These are phyloP conservation scores for Heliamphora exappendiculata DNA, from an alignment of 148 eudicot species.

Conservation along the genomic window DNA sequence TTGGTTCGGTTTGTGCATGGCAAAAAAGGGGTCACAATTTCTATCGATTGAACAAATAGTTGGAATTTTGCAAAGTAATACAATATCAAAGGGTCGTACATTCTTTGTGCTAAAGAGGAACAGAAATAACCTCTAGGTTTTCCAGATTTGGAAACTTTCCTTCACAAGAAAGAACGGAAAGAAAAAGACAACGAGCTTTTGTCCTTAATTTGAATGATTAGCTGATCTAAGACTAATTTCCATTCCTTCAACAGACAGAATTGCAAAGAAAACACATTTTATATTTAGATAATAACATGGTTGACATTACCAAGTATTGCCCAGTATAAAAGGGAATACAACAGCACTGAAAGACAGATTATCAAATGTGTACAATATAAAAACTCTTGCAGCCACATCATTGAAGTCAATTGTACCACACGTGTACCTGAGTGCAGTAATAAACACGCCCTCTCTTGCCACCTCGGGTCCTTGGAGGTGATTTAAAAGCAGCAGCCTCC, in stretches of 20 bases:
- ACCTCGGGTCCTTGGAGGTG: constrained; percentile 92
- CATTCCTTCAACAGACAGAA: neutral
- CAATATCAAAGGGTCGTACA: no score
- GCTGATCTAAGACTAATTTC: no score
- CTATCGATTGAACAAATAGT: no score
- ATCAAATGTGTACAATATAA: neutral
- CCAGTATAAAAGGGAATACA: neutral
- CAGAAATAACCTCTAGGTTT: no score
- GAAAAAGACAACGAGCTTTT: no score
- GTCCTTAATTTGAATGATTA: no score
- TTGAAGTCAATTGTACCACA: neutral
- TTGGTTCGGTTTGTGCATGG: no score
- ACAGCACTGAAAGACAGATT: neutral
- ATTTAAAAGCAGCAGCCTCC: constrained; percentile 88
- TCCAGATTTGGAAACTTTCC: no score
- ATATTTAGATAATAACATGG: neutral
- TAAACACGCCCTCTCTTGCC: constrained; percentile 94
- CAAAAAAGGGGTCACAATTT: no score
- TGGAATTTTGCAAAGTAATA: no score
- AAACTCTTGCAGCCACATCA: neutral
- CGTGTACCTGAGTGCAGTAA: constrained; percentile 90
- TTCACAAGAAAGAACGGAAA: no score
- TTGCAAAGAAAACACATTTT: neutral
- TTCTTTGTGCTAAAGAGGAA: no score
- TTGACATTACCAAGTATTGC: neutral